phyloP scores from a whole-genome alignment of 306 rosid genomes.

The Rosa rugosa region DNA sequence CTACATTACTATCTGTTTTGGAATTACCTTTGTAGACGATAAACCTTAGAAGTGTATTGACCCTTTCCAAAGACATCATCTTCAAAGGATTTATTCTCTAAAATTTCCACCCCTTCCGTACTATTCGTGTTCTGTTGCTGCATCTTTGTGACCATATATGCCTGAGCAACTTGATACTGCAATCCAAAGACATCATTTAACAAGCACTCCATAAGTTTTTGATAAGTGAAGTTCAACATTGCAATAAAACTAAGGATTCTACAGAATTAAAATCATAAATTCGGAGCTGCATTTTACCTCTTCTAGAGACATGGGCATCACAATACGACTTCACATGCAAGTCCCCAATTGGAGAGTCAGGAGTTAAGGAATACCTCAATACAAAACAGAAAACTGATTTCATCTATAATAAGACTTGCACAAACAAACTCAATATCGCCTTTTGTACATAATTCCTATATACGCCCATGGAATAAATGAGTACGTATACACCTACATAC shows the following conservation, averaged over 20 bases:
- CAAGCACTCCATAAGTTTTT: not conserved
- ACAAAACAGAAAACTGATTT: not conserved
- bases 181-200: conserved; percentile 1
- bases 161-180: conserved; percentile 48
- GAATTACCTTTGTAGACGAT: conserved; percentile 46
- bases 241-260: not conserved
- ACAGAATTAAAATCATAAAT: not conserved
- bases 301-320: conserved; percentile 46
- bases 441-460: not conserved
- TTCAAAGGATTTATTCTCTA: conserved; percentile 38
- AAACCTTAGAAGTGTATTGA: conserved; percentile 42
- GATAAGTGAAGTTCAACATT: not conserved
- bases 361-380: conserved; percentile 30
- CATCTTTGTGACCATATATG: conserved; percentile 46
- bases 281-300: conserved; percentile 34
- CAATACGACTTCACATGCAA: conserved; percentile 40
- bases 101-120: conserved; percentile 42
- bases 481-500: not conserved
- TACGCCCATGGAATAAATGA: not conserved
- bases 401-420: not conserved
- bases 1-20: not conserved
- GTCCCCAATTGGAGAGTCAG: conserved; percentile 17
- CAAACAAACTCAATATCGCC: not conserved
- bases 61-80: conserved; percentile 46
- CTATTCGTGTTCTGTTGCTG: conserved; percentile 44